Conservation (phyloP, 768 basidiomycete genomes). For the Crassisporium funariophilum region DNA sequence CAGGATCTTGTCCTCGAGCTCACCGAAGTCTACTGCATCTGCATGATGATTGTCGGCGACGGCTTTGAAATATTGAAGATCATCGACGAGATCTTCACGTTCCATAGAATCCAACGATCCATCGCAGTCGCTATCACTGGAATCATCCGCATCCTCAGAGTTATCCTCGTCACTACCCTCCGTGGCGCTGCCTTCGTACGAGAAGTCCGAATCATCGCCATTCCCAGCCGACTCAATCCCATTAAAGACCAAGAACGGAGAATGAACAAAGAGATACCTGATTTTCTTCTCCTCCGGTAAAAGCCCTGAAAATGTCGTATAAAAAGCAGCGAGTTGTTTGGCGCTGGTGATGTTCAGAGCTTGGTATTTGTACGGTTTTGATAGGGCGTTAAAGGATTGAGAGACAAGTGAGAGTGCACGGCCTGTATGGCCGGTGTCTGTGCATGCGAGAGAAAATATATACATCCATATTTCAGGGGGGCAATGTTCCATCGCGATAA, state of each 20-base stretch:
- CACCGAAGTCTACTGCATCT: not conserved
- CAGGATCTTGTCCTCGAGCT: no score
- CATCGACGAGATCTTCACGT: not conserved
- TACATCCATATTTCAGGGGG: not conserved
- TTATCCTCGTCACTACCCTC: slow-evolving; percentile 43
- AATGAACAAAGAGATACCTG: not conserved
- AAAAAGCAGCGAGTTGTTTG: not conserved
- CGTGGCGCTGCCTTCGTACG: not conserved
- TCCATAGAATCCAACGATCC: not conserved
- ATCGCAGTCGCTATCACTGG: not conserved
- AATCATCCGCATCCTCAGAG: slow-evolving; percentile 43
- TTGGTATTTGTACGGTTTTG: not conserved
- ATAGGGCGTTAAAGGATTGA: not conserved
- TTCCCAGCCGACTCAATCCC: not conserved
- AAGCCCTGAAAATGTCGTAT: not conserved
- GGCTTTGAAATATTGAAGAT: not conserved
- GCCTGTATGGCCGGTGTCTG: not conserved
- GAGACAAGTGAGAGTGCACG: not conserved
- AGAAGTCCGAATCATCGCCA: not conserved
- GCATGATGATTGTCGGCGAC: not conserved
- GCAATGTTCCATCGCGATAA: not conserved
- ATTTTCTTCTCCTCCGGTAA: not conserved
- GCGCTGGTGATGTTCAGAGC: not conserved
- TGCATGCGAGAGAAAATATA: not conserved
- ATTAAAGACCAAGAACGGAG: not conserved